Percentiles rank a stretch among this genome's conserved stretches.
Evolutionary conservation across 768 basidiomycete species (phyloP).

Genomic region (Mycena galopus): DNA sequence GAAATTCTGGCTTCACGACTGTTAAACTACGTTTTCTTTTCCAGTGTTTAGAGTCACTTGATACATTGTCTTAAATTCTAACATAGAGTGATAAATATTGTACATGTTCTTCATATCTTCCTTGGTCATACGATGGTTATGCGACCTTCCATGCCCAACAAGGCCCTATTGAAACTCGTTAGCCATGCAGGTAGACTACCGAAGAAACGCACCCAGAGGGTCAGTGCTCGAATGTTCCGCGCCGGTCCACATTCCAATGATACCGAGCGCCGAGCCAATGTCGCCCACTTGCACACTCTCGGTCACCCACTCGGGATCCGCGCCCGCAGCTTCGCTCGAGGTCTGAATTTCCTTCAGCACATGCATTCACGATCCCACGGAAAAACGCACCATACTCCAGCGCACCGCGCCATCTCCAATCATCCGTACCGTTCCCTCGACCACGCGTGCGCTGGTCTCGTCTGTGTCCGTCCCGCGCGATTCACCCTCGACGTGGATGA

Average conservation of each 20-base stretch:
- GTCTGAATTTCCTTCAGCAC: conserved; percentile 39
- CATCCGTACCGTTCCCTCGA: conserved; percentile 62
- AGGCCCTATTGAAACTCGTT: conserved; percentile 20
- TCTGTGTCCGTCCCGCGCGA: conserved; percentile 54
- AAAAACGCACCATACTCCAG: conserved; percentile 61
- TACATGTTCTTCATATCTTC: not conserved
- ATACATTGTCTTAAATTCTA: not conserved
- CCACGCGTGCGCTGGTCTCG: conserved; percentile 46
- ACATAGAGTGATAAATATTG: not conserved
- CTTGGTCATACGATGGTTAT: not conserved
- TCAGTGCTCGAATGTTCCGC: conserved; percentile 34
- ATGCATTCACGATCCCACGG: not conserved
- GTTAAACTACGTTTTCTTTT: no score
- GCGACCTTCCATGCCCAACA: conserved; percentile 37
- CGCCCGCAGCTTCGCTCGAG: conserved; percentile 47
- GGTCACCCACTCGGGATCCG: conserved; percentile 60
- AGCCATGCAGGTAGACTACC: not conserved
- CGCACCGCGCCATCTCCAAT: conserved; percentile 63
- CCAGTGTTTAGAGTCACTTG: no score
- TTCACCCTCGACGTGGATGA: conserved; percentile 64
- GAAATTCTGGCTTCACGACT: no score
- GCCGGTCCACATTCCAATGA: conserved; percentile 54
- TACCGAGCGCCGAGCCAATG: conserved; percentile 64
- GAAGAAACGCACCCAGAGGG: conserved; percentile 20
- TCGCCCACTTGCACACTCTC: conserved; percentile 72